These are phyloP conservation scores for Otatea glauca DNA, from an alignment of 176 grass and related monocot genomes.

Conservation along the genomic window DNA sequence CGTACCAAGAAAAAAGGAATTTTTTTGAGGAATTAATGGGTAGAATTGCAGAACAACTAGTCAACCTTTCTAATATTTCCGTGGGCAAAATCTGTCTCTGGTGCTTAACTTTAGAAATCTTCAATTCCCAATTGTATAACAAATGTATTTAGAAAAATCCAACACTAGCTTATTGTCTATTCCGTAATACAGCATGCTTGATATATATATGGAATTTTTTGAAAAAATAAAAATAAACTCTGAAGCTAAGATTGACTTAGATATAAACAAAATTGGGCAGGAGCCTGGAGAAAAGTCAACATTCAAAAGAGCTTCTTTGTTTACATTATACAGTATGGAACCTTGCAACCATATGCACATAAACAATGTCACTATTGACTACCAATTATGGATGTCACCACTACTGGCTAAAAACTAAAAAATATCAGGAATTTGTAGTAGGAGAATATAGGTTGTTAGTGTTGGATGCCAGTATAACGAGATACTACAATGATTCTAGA, in stretches of 20 bases:
- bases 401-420: constrained; percentile 1
- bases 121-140: neutral
- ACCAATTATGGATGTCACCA: neutral
- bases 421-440: constrained; percentile 15
- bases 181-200: neutral
- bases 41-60: neutral
- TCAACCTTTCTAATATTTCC: neutral
- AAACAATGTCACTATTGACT: neutral
- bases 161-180: neutral
- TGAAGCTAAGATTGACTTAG: neutral
- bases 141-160: neutral
- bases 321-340: constrained; percentile 2
- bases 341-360: constrained; percentile 16
- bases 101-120: neutral
- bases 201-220: neutral
- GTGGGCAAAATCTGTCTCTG: neutral
- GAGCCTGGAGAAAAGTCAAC: neutral
- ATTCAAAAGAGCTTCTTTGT: neutral
- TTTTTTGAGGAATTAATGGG: neutral
- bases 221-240: neutral
- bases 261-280: no score
- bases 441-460: constrained; percentile 18
- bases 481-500: neutral
- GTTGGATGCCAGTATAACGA: neutral
- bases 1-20: neutral